phyloP scores from a whole-genome alignment of 2,329 filamentous ascomycete genomes.

The Sclerotinia minor region DNA sequence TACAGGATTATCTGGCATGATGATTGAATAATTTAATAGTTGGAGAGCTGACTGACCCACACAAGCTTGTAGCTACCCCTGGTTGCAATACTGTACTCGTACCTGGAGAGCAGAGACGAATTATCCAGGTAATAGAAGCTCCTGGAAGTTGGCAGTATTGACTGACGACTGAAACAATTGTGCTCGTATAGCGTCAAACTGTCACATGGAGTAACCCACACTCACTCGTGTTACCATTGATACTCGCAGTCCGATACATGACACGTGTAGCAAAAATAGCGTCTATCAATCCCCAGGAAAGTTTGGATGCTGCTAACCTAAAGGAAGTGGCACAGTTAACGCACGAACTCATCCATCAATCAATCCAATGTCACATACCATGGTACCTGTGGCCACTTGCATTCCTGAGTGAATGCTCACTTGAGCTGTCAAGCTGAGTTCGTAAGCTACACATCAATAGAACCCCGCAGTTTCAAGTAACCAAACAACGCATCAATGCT shows the following conservation, averaged over 20 bases:
- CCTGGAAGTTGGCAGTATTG: background rate
- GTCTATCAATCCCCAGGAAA: background rate
- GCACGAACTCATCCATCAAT: background rate
- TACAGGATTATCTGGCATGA: background rate
- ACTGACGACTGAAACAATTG: background rate
- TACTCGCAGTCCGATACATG: too few relatives aligned
- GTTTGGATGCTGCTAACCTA: background rate
- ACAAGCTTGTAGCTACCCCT: conserved; percentile 17
- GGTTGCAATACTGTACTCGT: background rate
- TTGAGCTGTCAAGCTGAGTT: background rate
- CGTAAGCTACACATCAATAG: background rate
- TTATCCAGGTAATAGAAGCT: conserved; percentile 4
- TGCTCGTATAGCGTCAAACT: background rate
- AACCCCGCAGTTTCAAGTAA: conserved; percentile 6
- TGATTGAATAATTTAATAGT: conserved; percentile 4
- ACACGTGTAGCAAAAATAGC: background rate
- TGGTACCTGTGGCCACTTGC: too few relatives aligned
- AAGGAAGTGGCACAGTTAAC: conserved; percentile 1
- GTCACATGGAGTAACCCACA: too few relatives aligned
- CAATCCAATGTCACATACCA: background rate
- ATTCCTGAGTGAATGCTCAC: background rate
- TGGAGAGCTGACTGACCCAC: background rate
- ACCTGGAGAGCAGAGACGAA: background rate
- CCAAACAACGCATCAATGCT: background rate
- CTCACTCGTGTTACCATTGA: too few relatives aligned